Conservation (phyloP, 2,329 filamentous ascomycete genomes). For the Penicillium sp. region DNA sequence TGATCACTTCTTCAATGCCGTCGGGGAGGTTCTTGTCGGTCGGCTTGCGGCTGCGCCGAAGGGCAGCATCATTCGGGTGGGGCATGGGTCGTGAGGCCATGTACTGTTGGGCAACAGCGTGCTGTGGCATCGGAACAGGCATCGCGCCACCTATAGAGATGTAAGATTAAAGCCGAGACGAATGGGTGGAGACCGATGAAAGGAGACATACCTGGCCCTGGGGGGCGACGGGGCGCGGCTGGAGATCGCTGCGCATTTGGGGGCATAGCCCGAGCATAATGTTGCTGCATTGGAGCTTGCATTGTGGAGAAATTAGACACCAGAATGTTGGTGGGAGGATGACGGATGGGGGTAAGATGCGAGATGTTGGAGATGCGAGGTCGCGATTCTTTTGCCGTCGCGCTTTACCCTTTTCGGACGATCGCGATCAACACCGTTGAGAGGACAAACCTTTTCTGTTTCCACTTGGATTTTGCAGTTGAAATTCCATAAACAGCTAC, state of each 20-base stretch:
- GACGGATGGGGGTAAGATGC: constrained; percentile 17
- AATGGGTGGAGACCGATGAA: constrained; percentile 10
- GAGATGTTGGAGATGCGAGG: constrained; percentile 22
- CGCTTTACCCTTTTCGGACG: constrained; percentile 36
- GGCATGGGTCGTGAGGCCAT: constrained; percentile 35
- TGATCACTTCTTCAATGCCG: constrained; percentile 75
- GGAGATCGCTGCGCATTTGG: constrained; percentile 40
- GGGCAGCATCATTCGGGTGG: constrained; percentile 51
- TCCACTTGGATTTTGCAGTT: not conserved
- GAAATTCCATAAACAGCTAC: not conserved
- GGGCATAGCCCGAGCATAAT: constrained; percentile 41
- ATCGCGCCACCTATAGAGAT: constrained; percentile 27
- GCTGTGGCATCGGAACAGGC: constrained; percentile 36
- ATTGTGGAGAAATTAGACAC: constrained; percentile 23
- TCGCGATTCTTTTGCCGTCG: constrained; percentile 36
- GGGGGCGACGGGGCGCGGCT: constrained; percentile 41
- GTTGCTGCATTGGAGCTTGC: constrained; percentile 42
- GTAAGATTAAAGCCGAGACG: constrained; percentile 8
- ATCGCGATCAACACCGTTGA: constrained; percentile 9
- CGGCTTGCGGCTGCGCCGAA: constrained; percentile 80
- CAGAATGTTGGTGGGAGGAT: constrained; percentile 7
- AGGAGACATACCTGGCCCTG: constrained; percentile 36
- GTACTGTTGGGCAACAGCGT: constrained; percentile 38
- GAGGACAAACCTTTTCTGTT: not conserved
- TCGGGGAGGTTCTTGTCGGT: constrained; percentile 95